Percentiles rank a stretch among this genome's conserved stretches.
phyloP scores from a whole-genome alignment of 805 yeast species.

The Metahyphopichia silvanorum region DNA sequence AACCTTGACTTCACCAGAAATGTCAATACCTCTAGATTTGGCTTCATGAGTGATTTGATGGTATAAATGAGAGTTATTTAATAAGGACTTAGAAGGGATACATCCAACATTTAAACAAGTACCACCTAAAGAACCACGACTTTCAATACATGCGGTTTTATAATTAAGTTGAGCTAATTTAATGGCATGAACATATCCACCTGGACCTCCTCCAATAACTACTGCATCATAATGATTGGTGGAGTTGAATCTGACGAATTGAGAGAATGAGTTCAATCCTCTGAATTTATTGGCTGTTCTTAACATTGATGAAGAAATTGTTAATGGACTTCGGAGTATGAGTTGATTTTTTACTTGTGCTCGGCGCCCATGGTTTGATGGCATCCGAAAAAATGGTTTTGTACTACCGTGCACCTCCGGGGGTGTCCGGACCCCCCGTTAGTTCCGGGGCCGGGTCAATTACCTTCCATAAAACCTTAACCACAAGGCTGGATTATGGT shows the following conservation, averaged over 20 bases:
- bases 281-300: conserved; percentile 10
- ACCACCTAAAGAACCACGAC: conserved; percentile 95
- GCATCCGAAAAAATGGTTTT: conserved; percentile 1
- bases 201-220: conserved; percentile 99
- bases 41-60: conserved; percentile 88
- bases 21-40: conserved; percentile 84
- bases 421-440: neutral
- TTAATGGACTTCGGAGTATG: neutral
- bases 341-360: neutral
- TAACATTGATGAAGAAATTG: conserved; percentile 11
- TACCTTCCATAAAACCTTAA: too few relatives aligned
- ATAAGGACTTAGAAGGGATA: conserved; percentile 93
- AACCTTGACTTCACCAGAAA: conserved; percentile 65
- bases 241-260: conserved; percentile 40
- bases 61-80: conserved; percentile 91
- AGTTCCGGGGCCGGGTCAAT: neutral
- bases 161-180: conserved; percentile 96
- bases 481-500: too few relatives aligned
- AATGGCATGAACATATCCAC: conserved; percentile 98
- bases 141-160: conserved; percentile 95
- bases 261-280: conserved; percentile 13
- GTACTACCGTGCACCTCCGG: conserved; percentile 2
- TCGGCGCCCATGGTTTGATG: conserved; percentile 2
- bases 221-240: conserved; percentile 80
- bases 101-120: conserved; percentile 99